Evolutionary conservation across 164 flowering plant species (phyloP), one percentile per base, ranked within the genome.

Genomic region (Magnolia kwangsiensis): DNA sequence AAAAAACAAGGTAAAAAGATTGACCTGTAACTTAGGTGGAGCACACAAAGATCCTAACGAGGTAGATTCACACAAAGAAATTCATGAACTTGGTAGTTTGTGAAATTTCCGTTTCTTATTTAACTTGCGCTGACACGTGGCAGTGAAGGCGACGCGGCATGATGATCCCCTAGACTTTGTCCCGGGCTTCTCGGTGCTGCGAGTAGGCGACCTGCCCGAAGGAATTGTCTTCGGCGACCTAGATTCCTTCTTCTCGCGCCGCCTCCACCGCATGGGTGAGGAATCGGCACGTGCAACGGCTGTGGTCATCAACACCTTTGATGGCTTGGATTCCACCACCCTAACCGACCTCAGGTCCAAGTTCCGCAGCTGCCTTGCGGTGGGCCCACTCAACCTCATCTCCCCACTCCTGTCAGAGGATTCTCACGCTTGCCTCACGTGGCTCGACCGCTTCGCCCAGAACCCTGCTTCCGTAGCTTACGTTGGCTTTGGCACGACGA

Each of bases 401-500:
- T 29, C 84, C 16, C 76, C 82, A 50, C 37, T 84, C 20, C 63
- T 83, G 8, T 7, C 67, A 9, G 23, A 20, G 29, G 90, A 87
- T 63, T 7, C 63, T 0, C 9, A 72, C 64, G 83, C 78, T 6
- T 88, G 89, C 82, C 70, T 90, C 2, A 8, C 81, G 0, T 90
- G 91, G 91, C 80, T 91, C 7, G 84, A 87, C 71, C 45, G 67
- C 67, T 16, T 23, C 8, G 4, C 79, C 84, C 13, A 11, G 2
- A 69, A 74, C 0, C 69, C 81, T 0, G 45, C 76, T 1, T 84
- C 93, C 0, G 91, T 89, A 0, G 90, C 77, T 0, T 91, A 92
- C 69, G 72, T 92, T 8, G 77, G 87, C 81, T 92, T 91, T 50
- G 97, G 97, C 4, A 77, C 90, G 0, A 76, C 78, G 63, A 66